phyloP scores from a whole-genome alignment of 768 basidiomycete genomes.

The Leccinum fibrillosum region DNA sequence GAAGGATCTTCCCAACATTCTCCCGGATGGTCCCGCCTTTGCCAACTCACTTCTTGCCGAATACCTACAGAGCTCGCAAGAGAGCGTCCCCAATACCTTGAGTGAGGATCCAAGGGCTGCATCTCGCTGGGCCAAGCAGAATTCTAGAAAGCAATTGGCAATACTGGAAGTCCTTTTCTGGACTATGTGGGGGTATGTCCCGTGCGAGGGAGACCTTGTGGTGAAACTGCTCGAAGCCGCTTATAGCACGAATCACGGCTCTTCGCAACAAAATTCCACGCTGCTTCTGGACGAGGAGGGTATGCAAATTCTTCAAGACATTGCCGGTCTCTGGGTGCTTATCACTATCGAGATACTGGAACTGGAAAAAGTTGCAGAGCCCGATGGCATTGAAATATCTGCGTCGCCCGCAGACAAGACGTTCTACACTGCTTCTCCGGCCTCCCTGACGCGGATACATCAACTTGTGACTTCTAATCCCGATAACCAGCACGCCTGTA shows the following conservation, averaged over 20 bases:
- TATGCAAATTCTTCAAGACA: constrained; percentile 59
- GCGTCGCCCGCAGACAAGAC: constrained; percentile 45
- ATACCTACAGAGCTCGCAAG: constrained; percentile 52
- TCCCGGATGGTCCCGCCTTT: constrained; percentile 66
- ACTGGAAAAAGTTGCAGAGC: constrained; percentile 65
- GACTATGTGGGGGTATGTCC: constrained; percentile 75
- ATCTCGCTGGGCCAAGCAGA: constrained; percentile 72
- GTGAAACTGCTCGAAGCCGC: constrained; percentile 61
- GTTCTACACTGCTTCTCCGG: constrained; percentile 60
- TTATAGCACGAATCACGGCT: constrained; percentile 62
- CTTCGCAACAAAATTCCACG: constrained; percentile 56
- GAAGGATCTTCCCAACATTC: constrained; percentile 53
- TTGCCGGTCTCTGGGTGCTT: constrained; percentile 73
- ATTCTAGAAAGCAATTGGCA: constrained; percentile 71
- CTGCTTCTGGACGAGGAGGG: constrained; percentile 77
- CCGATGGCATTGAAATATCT: constrained; percentile 48
- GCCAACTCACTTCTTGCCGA: constrained; percentile 56
- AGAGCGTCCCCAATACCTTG: constrained; percentile 43
- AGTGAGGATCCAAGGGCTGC: constrained; percentile 54
- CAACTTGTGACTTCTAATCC: constrained; percentile 57
- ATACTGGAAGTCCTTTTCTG: constrained; percentile 87
- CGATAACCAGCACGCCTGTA: constrained; percentile 62
- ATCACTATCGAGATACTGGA: constrained; percentile 78
- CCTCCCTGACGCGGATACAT: constrained; percentile 64
- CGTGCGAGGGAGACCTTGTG: constrained; percentile 63